Conservation (phyloP, 2,329 filamentous ascomycete genomes). For the Colletotrichum horii region DNA sequence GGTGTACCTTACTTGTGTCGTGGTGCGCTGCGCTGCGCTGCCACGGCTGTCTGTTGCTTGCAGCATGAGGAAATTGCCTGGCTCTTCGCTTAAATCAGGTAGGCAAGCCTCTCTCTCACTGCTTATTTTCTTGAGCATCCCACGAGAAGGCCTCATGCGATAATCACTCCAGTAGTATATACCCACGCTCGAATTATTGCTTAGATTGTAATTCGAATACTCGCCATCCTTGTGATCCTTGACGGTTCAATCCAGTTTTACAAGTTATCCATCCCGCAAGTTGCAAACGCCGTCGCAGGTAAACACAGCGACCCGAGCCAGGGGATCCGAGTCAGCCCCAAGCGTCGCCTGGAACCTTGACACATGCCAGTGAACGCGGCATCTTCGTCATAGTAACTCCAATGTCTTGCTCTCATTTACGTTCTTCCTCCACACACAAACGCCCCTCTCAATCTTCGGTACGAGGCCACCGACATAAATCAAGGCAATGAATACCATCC, state of each 20-base stretch:
- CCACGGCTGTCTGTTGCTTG: neutral
- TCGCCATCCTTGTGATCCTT: neutral
- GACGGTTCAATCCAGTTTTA: neutral
- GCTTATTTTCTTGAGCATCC: neutral
- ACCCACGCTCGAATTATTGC: neutral
- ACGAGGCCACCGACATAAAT: neutral
- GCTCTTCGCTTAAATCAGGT: slow-evolving; percentile 12
- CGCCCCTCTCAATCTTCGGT: neutral
- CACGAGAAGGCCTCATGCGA: neutral
- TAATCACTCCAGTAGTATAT: neutral
- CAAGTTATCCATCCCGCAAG: neutral
- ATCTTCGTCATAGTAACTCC: neutral
- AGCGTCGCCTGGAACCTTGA: neutral
- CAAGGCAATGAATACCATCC: neutral
- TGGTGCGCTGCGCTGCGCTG: neutral
- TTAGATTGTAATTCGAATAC: neutral
- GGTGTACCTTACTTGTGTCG: neutral
- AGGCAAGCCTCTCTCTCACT: neutral
- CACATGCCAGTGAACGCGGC: neutral
- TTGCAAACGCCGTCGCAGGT: slow-evolving; percentile 12
- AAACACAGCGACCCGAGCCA: neutral
- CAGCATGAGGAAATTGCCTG: slow-evolving; percentile 2
- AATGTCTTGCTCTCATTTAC: slow-evolving; percentile 1
- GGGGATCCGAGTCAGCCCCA: neutral
- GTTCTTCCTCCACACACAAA: neutral